Conservation (phyloP, 106 monocot genomes). For the Platanthera zijinensis region DNA sequence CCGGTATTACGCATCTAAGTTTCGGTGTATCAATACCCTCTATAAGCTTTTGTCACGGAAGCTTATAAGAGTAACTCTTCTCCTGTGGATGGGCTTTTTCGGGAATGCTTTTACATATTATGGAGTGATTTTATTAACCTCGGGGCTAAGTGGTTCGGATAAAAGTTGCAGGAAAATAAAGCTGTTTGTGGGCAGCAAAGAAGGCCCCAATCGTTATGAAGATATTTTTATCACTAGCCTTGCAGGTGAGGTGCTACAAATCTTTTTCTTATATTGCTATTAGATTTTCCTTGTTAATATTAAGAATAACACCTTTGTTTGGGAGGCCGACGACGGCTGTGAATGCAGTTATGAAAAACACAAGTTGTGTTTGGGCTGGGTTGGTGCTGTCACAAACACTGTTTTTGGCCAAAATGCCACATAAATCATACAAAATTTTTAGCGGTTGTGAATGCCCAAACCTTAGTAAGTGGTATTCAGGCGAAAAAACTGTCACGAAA, state of each 20-base stretch:
- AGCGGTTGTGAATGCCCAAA: too few relatives aligned
- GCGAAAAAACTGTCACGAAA: too few relatives aligned
- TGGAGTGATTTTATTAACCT: constrained; percentile 66
- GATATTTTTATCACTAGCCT: constrained; percentile 74
- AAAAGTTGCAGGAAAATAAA: constrained; percentile 19
- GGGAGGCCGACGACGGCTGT: background rate
- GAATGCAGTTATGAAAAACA: too few relatives aligned
- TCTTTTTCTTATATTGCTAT: background rate
- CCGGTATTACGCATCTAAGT: constrained; percentile 12
- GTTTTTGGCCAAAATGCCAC: too few relatives aligned
- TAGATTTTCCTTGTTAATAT: background rate
- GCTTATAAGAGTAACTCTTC: constrained; percentile 52
- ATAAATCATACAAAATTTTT: too few relatives aligned
- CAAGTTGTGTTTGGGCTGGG: too few relatives aligned
- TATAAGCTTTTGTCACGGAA: constrained; percentile 36
- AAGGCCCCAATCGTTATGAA: constrained; percentile 35
- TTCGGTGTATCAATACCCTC: constrained; percentile 25
- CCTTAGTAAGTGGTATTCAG: too few relatives aligned
- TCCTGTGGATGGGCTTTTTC: constrained; percentile 68
- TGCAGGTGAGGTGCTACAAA: constrained; percentile 35
- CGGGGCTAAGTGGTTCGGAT: constrained; percentile 32
- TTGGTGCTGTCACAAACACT: too few relatives aligned
- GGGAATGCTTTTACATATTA: constrained; percentile 86
- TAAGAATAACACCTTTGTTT: background rate
- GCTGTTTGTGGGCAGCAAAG: background rate